Evolutionary conservation across 352 stramenopile genomes (phyloP).

Genomic region (Phytopythium mirpurense): DNA sequence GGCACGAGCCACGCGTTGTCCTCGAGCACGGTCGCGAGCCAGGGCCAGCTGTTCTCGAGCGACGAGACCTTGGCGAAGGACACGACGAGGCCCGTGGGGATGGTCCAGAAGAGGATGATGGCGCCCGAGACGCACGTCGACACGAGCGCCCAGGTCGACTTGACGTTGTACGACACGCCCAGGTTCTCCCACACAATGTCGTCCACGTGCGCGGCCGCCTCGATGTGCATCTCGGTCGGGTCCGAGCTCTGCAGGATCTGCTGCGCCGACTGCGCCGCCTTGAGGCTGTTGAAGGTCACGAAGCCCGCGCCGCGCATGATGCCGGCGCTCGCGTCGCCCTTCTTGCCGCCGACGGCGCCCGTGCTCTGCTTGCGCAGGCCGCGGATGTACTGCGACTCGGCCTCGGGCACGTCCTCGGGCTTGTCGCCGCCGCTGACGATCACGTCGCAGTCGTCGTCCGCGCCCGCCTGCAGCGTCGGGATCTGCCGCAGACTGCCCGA

Average conservation of each 20-base stretch:
- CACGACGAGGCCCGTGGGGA: conserved; percentile 74
- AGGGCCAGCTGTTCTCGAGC: conserved; percentile 43
- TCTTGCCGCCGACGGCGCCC: conserved; percentile 12
- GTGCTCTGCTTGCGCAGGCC: conserved; percentile 35
- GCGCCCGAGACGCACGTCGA: conserved; percentile 47
- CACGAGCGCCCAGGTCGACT: conserved; percentile 65
- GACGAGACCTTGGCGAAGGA: conserved; percentile 63
- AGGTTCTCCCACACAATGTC: conserved; percentile 83
- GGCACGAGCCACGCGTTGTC: conserved; percentile 69
- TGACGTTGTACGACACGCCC: conserved; percentile 67
- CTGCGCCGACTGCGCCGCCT: conserved; percentile 65
- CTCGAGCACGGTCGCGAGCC: conserved; percentile 32
- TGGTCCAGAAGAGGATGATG: conserved; percentile 84
- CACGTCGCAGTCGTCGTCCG: conserved; percentile 3
- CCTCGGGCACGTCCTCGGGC: conserved; percentile 1
- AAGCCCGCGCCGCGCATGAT: conserved; percentile 78
- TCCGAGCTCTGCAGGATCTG: conserved; percentile 74
- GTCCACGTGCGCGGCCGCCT: conserved; percentile 52
- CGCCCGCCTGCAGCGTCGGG: conserved; percentile 23
- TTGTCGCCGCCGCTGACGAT: background rate
- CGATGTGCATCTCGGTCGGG: conserved; percentile 65
- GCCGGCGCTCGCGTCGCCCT: conserved; percentile 24
- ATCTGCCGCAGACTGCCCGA: conserved; percentile 1
- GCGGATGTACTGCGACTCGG: conserved; percentile 63
- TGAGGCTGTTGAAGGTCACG: conserved; percentile 76